phyloP scores from a whole-genome alignment of 768 basidiomycete species.

The Suillus luteus region DNA sequence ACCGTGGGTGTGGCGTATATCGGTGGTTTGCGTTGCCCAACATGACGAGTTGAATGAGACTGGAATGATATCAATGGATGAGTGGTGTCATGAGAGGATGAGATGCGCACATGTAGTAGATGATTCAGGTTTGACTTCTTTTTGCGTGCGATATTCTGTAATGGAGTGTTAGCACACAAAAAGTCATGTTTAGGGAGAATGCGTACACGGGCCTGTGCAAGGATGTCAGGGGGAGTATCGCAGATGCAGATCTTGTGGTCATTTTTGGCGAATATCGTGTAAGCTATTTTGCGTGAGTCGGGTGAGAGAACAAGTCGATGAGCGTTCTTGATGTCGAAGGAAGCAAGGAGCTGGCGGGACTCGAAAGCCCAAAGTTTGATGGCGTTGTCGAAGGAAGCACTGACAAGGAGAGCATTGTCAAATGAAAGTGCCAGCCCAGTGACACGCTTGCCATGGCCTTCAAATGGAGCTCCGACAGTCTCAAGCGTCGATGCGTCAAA shows the following conservation, averaged over 20 bases:
- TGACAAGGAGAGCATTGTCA: too few relatives aligned
- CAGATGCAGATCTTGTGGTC: not conserved
- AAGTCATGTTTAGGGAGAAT: not conserved
- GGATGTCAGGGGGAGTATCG: not conserved
- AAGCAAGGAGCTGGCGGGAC: not conserved
- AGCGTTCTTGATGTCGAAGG: not conserved
- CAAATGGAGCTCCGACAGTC: too few relatives aligned
- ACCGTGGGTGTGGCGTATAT: not conserved
- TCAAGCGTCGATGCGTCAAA: too few relatives aligned
- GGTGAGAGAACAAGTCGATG: not conserved
- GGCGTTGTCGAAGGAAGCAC: fast-evolving
- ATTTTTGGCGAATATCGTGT: too few relatives aligned
- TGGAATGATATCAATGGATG: not conserved
- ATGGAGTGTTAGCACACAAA: not conserved
- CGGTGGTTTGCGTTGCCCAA: not conserved
- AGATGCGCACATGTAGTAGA: too few relatives aligned
- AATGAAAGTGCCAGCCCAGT: too few relatives aligned
- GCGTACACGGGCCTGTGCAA: not conserved
- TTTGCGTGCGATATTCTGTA: not conserved
- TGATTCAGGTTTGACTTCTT: not conserved
- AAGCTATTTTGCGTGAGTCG: too few relatives aligned
- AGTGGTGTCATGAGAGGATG: not conserved
- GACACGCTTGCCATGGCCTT: too few relatives aligned
- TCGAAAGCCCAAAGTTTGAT: not conserved
- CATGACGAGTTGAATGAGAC: not conserved